These are phyloP conservation scores for Datisca glomerata DNA, from an alignment of 306 rosid species.

Conservation along the genomic window DNA sequence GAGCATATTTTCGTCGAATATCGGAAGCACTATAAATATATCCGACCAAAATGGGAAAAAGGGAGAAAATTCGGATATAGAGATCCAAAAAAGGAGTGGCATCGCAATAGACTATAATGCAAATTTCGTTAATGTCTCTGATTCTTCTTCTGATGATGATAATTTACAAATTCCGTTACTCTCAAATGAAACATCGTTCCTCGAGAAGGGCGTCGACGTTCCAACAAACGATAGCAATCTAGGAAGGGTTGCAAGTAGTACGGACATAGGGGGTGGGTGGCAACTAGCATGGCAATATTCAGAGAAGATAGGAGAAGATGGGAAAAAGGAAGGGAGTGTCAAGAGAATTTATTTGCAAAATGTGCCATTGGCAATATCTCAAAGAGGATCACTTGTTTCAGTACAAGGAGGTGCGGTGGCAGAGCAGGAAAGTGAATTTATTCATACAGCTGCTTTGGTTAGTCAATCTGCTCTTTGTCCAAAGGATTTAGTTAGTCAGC, in stretches of 20 bases:
- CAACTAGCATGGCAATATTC: conserved; percentile 13
- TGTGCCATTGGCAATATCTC: conserved; percentile 1
- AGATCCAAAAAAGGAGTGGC: conserved; percentile 5
- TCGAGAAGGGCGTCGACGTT: not conserved
- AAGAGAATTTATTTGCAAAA: conserved; percentile 15
- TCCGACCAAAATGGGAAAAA: conserved; percentile 1
- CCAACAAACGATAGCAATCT: not conserved
- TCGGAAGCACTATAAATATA: conserved; percentile 1
- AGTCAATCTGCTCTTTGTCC: not conserved
- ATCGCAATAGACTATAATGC: conserved; percentile 7
- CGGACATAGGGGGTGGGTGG: conserved; percentile 21
- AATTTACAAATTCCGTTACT: conserved; percentile 19
- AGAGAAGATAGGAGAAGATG: conserved; percentile 9
- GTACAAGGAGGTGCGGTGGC: conserved; percentile 1
- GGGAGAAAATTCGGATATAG: conserved; percentile 15
- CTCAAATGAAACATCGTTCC: not conserved
- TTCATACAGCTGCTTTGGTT: not conserved
- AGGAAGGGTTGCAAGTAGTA: conserved; percentile 2
- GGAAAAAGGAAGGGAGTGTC: conserved; percentile 13
- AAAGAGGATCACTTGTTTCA: conserved; percentile 1
- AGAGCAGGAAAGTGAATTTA: not conserved
- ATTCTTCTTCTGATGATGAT: conserved; percentile 6
- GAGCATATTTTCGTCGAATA: conserved; percentile 2
- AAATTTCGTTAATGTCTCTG: not conserved
- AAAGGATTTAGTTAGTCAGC: too few relatives aligned